phyloP scores from a whole-genome alignment of 306 rosid genomes.

The Castanea mollissima region DNA sequence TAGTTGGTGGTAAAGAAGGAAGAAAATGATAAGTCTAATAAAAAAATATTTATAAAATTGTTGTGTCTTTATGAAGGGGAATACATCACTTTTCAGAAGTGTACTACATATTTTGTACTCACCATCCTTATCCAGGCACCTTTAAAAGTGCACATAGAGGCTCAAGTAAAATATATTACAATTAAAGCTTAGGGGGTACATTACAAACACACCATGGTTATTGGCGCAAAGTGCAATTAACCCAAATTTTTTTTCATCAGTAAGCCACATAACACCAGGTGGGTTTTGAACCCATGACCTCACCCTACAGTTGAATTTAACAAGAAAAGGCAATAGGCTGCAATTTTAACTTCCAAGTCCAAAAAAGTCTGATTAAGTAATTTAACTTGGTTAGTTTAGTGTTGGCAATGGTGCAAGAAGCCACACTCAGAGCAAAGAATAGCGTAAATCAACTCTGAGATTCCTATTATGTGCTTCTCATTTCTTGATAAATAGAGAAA shows the following conservation, averaged over 20 bases:
- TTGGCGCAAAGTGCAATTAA: too few species aligned
- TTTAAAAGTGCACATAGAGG: not conserved
- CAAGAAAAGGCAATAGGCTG: not conserved
- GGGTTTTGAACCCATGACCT: too few species aligned
- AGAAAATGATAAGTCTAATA: not conserved
- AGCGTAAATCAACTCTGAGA: not conserved
- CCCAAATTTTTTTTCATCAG: too few species aligned
- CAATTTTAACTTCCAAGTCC: not conserved
- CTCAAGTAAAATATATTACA: not conserved
- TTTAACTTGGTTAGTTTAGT: not conserved
- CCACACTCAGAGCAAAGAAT: not conserved
- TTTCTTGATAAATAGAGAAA: not conserved
- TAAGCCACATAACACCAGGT: too few species aligned
- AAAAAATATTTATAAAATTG: not conserved
- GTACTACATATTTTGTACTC: not conserved
- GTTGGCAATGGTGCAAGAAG: not conserved
- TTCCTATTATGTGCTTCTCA: not conserved
- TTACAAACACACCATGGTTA: too few species aligned
- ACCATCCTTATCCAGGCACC: not conserved
- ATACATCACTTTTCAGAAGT: not conserved
- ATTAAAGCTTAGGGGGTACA: too few species aligned
- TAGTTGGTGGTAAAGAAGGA: not conserved
- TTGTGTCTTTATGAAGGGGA: not conserved
- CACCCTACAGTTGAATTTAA: not conserved
- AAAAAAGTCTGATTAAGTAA: not conserved